Base-by-base conservation (phyloP, 352 stramenopile species). In the Pythium rhizo-oryzae region DNA sequence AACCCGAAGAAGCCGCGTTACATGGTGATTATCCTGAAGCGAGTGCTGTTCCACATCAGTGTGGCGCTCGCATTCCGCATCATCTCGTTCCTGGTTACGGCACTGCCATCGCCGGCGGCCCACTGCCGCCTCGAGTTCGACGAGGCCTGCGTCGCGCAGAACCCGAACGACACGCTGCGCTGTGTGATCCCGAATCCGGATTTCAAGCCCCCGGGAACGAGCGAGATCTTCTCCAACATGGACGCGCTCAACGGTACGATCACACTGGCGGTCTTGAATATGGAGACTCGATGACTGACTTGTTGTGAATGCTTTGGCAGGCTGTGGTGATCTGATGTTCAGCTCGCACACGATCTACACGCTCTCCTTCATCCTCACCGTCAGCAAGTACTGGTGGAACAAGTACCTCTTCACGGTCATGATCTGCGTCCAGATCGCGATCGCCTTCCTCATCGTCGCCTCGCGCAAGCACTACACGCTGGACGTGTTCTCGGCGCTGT, bases 321-420 rank as follows among this genome's bases (percentile, higher is more conserved):
- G 88, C 57, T 97, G 91, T 55, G 91, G 91, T 39, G 91, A 97
- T 68, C 77, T 97, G 61, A 97, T 97, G 89, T 97, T 96, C 69
- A 97, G 88, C 69, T 96, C 87, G 35, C 91, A 97, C 78, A 97
- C 89, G 23, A 97, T 97, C 71, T 97, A 96, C 85, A 96, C 89
- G 5, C 69, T 97, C 75, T 91, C 88, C 65, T 82, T 96, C 54
- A 96, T 96, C 62, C 71, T 94, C 39, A 89, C 81, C 25, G 70
- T 92, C 39, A 91, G 72, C 80, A 97, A 96, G 74, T 97, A 92
- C 80, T 97, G 90, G 84, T 82, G 78, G 64, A 92, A 87, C 80
- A 90, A 87, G 63, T 85, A 73, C 58, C 72, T 93, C 47, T 76
- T 94, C 64, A 62, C 74, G 13, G 68, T 91, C 61, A 94, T 97